Conservation (phyloP, 805 yeast species). For the Maudiozyma turicensis region DNA sequence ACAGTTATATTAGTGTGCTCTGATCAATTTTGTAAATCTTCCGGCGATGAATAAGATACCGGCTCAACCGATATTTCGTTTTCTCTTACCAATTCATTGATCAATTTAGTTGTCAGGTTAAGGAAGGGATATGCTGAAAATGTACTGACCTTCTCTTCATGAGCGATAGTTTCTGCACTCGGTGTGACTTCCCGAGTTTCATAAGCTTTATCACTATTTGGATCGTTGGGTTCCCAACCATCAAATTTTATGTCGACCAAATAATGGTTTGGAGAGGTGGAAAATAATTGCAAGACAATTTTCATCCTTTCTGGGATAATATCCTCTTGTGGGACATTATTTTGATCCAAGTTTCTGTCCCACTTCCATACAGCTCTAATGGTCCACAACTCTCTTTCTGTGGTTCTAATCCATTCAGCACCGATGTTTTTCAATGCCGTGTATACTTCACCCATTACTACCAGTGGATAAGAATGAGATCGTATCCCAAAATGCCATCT, state of each 20-base stretch:
- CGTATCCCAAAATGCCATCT: conserved; percentile 98
- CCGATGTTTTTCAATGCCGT: conserved; percentile 86
- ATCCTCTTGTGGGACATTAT: neutral
- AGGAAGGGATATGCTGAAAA: conserved; percentile 92
- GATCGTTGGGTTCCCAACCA: conserved; percentile 69
- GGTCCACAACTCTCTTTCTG: conserved; percentile 93
- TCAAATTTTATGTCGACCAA: conserved; percentile 94
- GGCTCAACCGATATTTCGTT: neutral
- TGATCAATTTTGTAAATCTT: neutral
- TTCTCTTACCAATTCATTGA: conserved; percentile 82
- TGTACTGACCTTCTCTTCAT: conserved; percentile 35
- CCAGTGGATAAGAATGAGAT: conserved; percentile 90
- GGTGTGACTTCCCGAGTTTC: conserved; percentile 24
- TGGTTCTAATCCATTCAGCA: conserved; percentile 94
- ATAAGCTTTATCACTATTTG: conserved; percentile 16
- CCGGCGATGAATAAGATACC: neutral
- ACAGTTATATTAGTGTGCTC: too few species aligned
- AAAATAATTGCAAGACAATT: conserved; percentile 93
- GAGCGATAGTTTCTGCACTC: conserved; percentile 49
- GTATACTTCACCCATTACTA: conserved; percentile 97
- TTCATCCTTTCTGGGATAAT: conserved; percentile 69
- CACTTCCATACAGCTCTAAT: conserved; percentile 94
- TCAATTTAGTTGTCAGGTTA: conserved; percentile 81
- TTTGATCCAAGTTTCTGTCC: conserved; percentile 31
- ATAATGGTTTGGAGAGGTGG: conserved; percentile 88